Percentiles rank a stretch among this genome's conserved stretches.
These are phyloP conservation scores for Zanthoxylum bungeanum DNA, from an alignment of 345 rosid genomes.

Conservation along the genomic window DNA sequence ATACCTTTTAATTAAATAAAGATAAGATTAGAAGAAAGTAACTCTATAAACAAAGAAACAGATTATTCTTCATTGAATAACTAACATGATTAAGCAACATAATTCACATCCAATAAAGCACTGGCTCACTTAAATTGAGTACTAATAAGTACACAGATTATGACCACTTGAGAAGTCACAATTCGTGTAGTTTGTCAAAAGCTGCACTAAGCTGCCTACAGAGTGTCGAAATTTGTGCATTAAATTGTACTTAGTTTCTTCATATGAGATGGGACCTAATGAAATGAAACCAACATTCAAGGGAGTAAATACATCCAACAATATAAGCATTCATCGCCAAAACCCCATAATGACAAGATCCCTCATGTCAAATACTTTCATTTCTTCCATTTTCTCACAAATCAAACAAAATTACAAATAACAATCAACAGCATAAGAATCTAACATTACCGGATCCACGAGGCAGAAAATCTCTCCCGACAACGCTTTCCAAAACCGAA, in stretches of 20 bases:
- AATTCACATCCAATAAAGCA: background rate
- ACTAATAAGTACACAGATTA: background rate
- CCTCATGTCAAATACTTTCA: background rate
- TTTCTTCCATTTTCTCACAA: background rate
- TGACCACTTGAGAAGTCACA: too few species aligned
- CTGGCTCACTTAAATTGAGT: background rate
- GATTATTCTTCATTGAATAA: background rate
- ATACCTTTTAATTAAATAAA: constrained; percentile 51
- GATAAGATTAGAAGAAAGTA: background rate
- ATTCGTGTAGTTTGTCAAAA: too few species aligned
- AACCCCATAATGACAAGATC: constrained; percentile 12
- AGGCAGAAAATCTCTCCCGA: constrained; percentile 95
- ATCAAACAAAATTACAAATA: background rate
- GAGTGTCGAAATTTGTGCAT: too few species aligned
- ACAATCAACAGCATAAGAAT: background rate
- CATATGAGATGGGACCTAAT: too few species aligned
- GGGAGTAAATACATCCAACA: too few species aligned
- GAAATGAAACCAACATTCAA: too few species aligned
- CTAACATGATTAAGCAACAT: background rate
- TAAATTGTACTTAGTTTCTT: too few species aligned
- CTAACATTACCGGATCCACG: constrained; percentile 90
- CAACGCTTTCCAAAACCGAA: constrained; percentile 94
- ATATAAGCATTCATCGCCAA: too few species aligned
- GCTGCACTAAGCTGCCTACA: too few species aligned
- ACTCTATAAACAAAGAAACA: too few species aligned